Conservation (phyloP, 1,284 basidiomycete species). For the Trichosporon coremiiforme region DNA sequence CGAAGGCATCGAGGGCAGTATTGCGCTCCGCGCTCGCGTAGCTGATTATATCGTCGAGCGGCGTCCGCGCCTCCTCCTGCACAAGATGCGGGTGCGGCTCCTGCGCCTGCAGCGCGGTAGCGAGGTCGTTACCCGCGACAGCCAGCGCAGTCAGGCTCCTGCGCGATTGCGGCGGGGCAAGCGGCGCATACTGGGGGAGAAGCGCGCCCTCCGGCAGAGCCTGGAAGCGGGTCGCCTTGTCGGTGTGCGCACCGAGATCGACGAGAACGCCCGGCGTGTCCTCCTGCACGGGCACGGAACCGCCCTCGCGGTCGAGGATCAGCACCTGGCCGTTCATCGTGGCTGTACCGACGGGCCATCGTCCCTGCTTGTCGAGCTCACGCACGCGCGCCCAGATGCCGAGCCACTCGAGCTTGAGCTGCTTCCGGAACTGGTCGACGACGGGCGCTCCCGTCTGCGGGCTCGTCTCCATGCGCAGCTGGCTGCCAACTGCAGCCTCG, state of each 20-base stretch:
- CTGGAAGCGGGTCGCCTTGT: conserved; percentile 34
- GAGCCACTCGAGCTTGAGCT: conserved; percentile 87
- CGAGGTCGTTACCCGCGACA: conserved; percentile 36
- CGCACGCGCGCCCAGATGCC: conserved; percentile 85
- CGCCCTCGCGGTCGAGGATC: conserved; percentile 75
- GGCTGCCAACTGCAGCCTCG: conserved; percentile 80
- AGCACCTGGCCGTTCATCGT: conserved; percentile 57
- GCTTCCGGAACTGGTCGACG: conserved; percentile 76
- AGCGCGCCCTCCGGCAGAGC: conserved; percentile 39
- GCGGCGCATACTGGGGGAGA: conserved; percentile 34
- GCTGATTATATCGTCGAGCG: not conserved
- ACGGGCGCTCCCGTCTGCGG: conserved; percentile 75
- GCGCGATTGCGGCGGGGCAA: conserved; percentile 39
- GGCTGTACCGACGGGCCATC: conserved; percentile 67
- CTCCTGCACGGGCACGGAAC: conserved; percentile 65
- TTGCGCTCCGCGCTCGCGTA: conserved; percentile 36
- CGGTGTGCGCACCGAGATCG: conserved; percentile 32
- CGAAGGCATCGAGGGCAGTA: conserved; percentile 42
- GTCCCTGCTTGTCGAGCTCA: conserved; percentile 78
- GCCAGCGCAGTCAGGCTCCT: conserved; percentile 39
- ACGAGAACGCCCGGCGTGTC: conserved; percentile 66
- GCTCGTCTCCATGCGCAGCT: conserved; percentile 71
- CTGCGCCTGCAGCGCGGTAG: conserved; percentile 30
- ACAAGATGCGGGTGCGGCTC: conserved; percentile 27
- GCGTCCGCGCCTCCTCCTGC: conserved; percentile 18